phyloP scores from a whole-genome alignment of 495 filamentous ascomycete species.

The Wilcoxina mikolae region DNA sequence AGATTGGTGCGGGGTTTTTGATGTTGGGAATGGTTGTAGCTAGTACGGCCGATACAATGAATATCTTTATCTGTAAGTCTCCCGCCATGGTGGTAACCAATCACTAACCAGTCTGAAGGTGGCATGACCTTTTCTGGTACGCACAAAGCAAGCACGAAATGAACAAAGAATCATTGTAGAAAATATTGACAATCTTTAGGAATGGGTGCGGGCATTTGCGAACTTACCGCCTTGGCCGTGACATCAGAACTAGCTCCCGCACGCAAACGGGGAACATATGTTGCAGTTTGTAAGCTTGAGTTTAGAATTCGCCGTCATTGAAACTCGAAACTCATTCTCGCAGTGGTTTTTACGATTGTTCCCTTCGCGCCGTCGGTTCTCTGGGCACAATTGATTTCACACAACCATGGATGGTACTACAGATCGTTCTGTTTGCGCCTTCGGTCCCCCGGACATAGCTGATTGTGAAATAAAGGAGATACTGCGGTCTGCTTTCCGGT shows the following conservation, averaged over 20 bases:
- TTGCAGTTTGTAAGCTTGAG: conserved; percentile 33
- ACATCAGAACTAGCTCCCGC: conserved; percentile 57
- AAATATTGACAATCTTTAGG: conserved; percentile 31
- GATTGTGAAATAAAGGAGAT: conserved; percentile 29
- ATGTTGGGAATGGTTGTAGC: conserved; percentile 53
- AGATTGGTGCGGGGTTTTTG: conserved; percentile 40
- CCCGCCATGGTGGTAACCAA: conserved; percentile 19
- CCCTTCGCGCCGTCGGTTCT: conserved; percentile 55
- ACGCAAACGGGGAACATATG: conserved; percentile 51
- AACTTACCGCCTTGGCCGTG: conserved; percentile 52
- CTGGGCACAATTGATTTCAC: conserved; percentile 54
- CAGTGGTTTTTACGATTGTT: conserved; percentile 49
- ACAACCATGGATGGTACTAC: conserved; percentile 38
- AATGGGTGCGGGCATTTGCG: conserved; percentile 48
- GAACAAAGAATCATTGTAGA: no score
- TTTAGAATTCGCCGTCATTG: neutral
- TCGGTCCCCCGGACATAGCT: no score
- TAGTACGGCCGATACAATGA: conserved; percentile 50
- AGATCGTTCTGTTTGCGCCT: neutral
- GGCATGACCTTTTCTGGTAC: conserved; percentile 33
- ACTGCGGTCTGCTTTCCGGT: conserved; percentile 45
- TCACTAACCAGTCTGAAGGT: conserved; percentile 32
- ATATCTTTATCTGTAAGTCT: conserved; percentile 49
- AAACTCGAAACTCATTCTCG: neutral
- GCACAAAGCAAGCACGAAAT: neutral